phyloP scores from a whole-genome alignment of 331 rosid species.

The Ulmus americana region DNA sequence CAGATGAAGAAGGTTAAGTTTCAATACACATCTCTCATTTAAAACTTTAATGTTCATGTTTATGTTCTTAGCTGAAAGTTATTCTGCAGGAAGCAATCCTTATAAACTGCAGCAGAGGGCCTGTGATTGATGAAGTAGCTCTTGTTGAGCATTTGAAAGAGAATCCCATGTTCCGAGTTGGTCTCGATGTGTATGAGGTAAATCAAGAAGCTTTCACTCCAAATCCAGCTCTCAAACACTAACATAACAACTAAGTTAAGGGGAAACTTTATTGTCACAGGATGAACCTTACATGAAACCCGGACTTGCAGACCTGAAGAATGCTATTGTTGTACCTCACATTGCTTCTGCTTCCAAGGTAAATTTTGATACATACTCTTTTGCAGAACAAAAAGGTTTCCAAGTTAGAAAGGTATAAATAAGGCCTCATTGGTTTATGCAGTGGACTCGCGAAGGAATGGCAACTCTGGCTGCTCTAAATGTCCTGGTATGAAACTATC shows the following conservation, averaged over 20 bases:
- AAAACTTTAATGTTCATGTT: neutral
- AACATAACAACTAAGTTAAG: neutral
- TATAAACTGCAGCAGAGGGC: slow-evolving; percentile 92
- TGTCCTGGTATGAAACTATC: slow-evolving; percentile 58
- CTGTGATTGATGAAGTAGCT: slow-evolving; percentile 91
- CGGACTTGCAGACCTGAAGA: slow-evolving; percentile 87
- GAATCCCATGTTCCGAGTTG: slow-evolving; percentile 95
- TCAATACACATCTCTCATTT: slow-evolving; percentile 2
- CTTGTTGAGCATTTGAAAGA: slow-evolving; percentile 80
- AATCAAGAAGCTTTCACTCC: neutral
- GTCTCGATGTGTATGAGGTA: slow-evolving; percentile 97
- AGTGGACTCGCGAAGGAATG: slow-evolving; percentile 99
- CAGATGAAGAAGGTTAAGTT: slow-evolving; percentile 77
- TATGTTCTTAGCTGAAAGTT: slow-evolving; percentile 5
- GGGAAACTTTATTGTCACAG: slow-evolving; percentile 29
- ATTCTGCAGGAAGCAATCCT: slow-evolving; percentile 79
- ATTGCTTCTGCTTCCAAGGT: slow-evolving; percentile 99
- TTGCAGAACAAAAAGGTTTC: neutral
- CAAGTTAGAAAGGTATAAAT: neutral
- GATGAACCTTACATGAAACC: slow-evolving; percentile 98
- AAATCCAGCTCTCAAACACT: neutral
- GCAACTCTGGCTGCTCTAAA: slow-evolving; percentile 86
- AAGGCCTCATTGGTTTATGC: slow-evolving; percentile 15
- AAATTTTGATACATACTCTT: neutral
- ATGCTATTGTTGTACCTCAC: slow-evolving; percentile 92